Percentiles rank a stretch among this genome's conserved stretches.
These are phyloP conservation scores for Globisporangium yorkense DNA, from an alignment of 352 stramenopile genomes.

Conservation along the genomic window DNA sequence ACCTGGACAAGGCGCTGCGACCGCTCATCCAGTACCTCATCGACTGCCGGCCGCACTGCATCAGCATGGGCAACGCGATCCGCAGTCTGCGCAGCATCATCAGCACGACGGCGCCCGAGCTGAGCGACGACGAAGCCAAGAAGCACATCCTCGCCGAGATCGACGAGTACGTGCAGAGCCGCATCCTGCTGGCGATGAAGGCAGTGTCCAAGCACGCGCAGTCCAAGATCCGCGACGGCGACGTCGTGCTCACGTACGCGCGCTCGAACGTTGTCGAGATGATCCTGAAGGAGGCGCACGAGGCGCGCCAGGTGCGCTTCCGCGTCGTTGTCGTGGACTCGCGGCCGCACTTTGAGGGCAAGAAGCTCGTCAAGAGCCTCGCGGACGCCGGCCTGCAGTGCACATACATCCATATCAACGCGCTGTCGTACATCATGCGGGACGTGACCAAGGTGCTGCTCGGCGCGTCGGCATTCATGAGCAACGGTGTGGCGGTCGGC, in stretches of 20 bases:
- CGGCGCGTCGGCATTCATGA: constrained; percentile 93
- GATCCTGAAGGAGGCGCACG: constrained; percentile 59
- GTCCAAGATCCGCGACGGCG: constrained; percentile 86
- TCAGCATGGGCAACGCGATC: constrained; percentile 96
- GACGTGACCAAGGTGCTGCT: constrained; percentile 96
- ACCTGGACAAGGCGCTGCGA: constrained; percentile 89
- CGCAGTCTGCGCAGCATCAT: constrained; percentile 87
- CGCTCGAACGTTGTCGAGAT: constrained; percentile 90
- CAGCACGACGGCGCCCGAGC: constrained; percentile 76
- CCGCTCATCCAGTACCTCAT: constrained; percentile 94
- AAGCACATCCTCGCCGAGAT: constrained; percentile 86
- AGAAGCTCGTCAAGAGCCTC: constrained; percentile 70
- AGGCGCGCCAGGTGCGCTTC: constrained; percentile 46
- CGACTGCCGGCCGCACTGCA: constrained; percentile 90
- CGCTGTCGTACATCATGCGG: constrained; percentile 94
- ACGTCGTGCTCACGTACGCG: constrained; percentile 95
- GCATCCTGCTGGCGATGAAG: constrained; percentile 89
- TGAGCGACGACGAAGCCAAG: constrained; percentile 85
- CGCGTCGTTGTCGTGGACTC: constrained; percentile 94
- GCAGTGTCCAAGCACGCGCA: constrained; percentile 86
- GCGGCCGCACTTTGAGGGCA: constrained; percentile 79
- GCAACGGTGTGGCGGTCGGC: constrained; percentile 91
- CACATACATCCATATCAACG: constrained; percentile 93
- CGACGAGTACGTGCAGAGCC: constrained; percentile 91
- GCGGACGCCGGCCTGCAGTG: constrained; percentile 73